Conservation (phyloP, 2,329 filamentous ascomycete genomes). For the Elsinoe batatas region DNA sequence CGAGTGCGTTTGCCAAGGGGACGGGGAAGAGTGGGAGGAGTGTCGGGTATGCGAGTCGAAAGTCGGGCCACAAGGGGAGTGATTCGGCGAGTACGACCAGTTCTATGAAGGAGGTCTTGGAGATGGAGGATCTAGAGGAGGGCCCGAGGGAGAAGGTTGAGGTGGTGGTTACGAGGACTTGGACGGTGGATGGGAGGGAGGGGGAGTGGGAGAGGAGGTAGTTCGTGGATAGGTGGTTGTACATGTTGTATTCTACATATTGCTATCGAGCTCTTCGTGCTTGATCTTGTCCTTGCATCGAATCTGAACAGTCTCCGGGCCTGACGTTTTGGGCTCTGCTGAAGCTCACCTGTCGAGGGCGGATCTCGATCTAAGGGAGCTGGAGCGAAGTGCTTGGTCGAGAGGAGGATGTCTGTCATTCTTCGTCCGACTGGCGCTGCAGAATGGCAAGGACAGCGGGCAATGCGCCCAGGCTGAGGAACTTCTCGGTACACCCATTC, state of each 20-base stretch:
- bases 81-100: conserved; percentile 2
- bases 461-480: no score
- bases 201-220: background rate
- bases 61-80: background rate
- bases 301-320: no score
- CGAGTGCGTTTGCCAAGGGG: background rate
- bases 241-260: background rate
- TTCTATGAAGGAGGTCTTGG: conserved; percentile 10
- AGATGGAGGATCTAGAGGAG: conserved; percentile 9
- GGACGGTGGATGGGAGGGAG: background rate
- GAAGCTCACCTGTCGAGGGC: no score
- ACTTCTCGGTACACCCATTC: no score
- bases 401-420: no score
- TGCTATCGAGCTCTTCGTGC: background rate
- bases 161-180: conserved; percentile 3
- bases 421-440: no score
- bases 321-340: no score
- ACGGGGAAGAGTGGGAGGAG: background rate
- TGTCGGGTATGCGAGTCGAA: background rate
- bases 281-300: background rate
- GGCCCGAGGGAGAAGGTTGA: conserved; percentile 7
- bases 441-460: no score
- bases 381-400: no score
- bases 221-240: background rate
- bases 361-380: no score